These are phyloP conservation scores for Mollisiaceae sp. DNA, from an alignment of 2,329 filamentous ascomycete genomes.

Conservation along the genomic window DNA sequence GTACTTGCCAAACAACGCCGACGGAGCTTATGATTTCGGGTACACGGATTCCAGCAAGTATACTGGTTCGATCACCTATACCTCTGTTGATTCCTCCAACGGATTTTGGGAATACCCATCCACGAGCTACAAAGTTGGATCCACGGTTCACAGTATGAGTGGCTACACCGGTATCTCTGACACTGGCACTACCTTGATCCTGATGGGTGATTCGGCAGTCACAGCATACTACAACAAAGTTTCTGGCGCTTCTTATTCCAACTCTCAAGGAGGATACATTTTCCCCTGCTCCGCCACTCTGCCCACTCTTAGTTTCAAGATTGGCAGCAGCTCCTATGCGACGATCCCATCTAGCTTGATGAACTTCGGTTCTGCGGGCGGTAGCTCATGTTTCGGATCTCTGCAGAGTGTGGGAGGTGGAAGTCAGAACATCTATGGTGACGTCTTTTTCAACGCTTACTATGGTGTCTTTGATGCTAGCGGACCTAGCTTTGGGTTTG, in stretches of 20 bases:
- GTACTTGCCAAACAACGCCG: conserved; percentile 51
- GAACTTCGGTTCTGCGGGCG: conserved; percentile 41
- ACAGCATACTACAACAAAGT: conserved; percentile 46
- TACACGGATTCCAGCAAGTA: conserved; percentile 57
- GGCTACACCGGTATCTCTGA: conserved; percentile 44
- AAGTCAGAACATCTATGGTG: conserved; percentile 41
- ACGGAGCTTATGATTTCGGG: conserved; percentile 61
- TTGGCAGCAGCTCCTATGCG: conserved; percentile 40
- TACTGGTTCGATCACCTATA: conserved; percentile 57
- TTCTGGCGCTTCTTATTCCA: conserved; percentile 39
- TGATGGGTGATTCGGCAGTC: conserved; percentile 44
- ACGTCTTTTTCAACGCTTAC: conserved; percentile 43
- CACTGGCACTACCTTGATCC: conserved; percentile 49
- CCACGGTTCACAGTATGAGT: conserved; percentile 51
- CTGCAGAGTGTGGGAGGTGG: conserved; percentile 43
- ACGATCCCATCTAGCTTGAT: conserved; percentile 44
- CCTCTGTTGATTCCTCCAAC: conserved; percentile 49
- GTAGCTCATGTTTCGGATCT: conserved; percentile 44
- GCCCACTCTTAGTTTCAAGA: conserved; percentile 43
- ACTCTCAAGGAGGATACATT: conserved; percentile 42
- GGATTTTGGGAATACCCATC: conserved; percentile 63
- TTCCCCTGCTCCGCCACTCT: conserved; percentile 45
- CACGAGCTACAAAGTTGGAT: conserved; percentile 53
- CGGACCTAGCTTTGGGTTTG: conserved; percentile 40
- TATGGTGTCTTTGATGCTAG: conserved; percentile 39